phyloP scores from a whole-genome alignment of 2,329 filamentous ascomycete genomes.

The Sodiomyces alkalinus region DNA sequence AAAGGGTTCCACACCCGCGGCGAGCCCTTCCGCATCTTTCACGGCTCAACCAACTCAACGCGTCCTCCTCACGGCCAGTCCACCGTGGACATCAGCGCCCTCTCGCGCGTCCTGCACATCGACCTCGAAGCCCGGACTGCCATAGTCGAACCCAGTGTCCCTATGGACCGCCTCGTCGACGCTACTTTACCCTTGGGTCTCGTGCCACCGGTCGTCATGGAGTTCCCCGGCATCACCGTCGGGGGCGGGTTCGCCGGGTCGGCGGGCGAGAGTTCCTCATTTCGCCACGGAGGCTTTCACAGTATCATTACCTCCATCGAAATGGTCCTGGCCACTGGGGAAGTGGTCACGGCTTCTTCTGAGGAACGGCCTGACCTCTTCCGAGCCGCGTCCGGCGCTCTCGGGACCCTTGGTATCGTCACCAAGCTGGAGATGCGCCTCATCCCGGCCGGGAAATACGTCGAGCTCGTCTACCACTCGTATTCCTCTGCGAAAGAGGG shows the following conservation, averaged over 20 bases:
- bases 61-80: conserved; percentile 38
- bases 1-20: conserved; percentile 25
- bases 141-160: conserved; percentile 55
- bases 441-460: conserved; percentile 35
- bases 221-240: conserved; percentile 58
- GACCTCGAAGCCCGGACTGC: conserved; percentile 37
- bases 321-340: conserved; percentile 48
- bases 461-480: conserved; percentile 42
- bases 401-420: conserved; percentile 52
- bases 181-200: conserved; percentile 39
- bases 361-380: conserved; percentile 44
- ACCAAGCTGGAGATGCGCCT: conserved; percentile 48
- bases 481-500: conserved; percentile 21
- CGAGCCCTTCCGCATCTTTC: conserved; percentile 56
- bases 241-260: conserved; percentile 54
- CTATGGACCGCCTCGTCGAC: conserved; percentile 48
- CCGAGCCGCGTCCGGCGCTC: conserved; percentile 46
- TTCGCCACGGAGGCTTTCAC: conserved; percentile 52
- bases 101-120: conserved; percentile 47
- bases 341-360: conserved; percentile 37
- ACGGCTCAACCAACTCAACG: conserved; percentile 66
- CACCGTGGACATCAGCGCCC: conserved; percentile 50
- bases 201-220: conserved; percentile 53
- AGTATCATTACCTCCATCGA: conserved; percentile 45
- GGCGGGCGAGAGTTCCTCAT: conserved; percentile 53